Evolutionary conservation across 2,329 filamentous ascomycete species (phyloP), one percentile per base, ranked within the genome.

Genomic region (Clarireedia hainanense): DNA sequence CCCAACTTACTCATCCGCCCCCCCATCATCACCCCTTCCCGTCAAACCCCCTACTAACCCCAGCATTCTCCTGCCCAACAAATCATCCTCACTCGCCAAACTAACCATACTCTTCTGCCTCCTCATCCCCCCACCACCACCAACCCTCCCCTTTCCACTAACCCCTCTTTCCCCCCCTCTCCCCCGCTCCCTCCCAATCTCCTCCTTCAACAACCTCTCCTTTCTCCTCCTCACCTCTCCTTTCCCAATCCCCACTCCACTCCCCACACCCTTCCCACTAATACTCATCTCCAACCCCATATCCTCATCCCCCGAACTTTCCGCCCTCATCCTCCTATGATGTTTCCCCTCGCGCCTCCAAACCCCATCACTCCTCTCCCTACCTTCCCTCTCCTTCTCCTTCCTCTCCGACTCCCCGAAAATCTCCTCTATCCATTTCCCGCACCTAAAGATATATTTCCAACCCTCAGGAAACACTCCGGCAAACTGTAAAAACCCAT

Each of bases 401-500:
- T 69, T 71, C 51, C 70, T 67, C 42, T 71, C 68, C 0, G 66
- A 71, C 47, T 80, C 76, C 2, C 75, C 81, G 50, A 96, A 92
- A 0, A 91, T 78, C 27, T 91, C 84, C 47, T 85, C 79, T 63
- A 96, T 91, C 92, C 92, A 97, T 15, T 77, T 74, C 0, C 84
- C 86, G 60, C 88, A 89, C 36, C 86, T 81, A 61, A 87, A 83
- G 64, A 97, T 88, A 67, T 95, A 86, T 65, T 86, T 87, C 89
- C 91, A 95, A 1, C 89, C 91, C 7, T 94, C 89, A 0, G 91
- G 91, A 64, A 95, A 99, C 3, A 96, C 76, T 1, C 82, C 78
- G 0, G 90, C 89, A 67, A 99, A 96, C 68, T 96, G 91, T 64
- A 96, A 73, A 71, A 99, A 99, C 1, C 94, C 94, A 66, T 99